A percentile compares a stretch with the other conserved stretches of the same genome.
These are phyloP conservation scores for Filobasidium wieringae DNA, from an alignment of 768 basidiomycete species.

Conservation along the genomic window DNA sequence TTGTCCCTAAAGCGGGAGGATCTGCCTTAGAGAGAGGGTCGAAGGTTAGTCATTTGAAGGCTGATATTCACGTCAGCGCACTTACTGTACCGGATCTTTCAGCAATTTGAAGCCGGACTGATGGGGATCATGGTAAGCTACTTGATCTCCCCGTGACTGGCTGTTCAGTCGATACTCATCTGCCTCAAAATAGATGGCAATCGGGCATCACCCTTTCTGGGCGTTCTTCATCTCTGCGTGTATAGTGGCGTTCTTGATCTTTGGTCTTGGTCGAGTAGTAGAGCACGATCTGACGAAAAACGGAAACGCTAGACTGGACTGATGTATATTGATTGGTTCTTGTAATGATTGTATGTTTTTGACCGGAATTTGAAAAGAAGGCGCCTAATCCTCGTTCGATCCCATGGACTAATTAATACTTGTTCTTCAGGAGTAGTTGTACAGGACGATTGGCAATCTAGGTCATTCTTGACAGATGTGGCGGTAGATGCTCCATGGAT, in stretches of 20 bases:
- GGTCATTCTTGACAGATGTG: too few relatives aligned
- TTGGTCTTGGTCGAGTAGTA: not conserved
- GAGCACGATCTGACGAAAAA: constrained; percentile 6
- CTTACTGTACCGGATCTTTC: constrained; percentile 54
- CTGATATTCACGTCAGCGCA: constrained; percentile 39
- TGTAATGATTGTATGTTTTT: too few relatives aligned
- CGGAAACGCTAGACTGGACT: constrained; percentile 1
- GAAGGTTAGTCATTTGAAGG: constrained; percentile 11
- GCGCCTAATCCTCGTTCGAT: too few relatives aligned
- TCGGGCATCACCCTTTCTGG: constrained; percentile 4
- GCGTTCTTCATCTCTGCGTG: not conserved
- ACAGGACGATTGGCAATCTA: too few relatives aligned
- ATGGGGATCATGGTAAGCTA: not conserved
- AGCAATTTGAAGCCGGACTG: constrained; percentile 45
- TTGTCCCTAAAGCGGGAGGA: constrained; percentile 28
- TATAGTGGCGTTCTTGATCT: not conserved
- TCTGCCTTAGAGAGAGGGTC: constrained; percentile 36
- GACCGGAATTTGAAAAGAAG: too few relatives aligned
- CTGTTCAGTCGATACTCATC: not conserved
- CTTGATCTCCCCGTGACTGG: not conserved
- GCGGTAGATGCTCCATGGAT: too few relatives aligned
- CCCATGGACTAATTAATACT: too few relatives aligned
- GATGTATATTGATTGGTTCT: too few relatives aligned
- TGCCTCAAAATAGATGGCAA: not conserved
- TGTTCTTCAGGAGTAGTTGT: too few relatives aligned